Percentiles rank a stretch among this genome's conserved stretches.
Conservation (phyloP, 176 grass and related monocot species). For the Triticum monococcum region DNA sequence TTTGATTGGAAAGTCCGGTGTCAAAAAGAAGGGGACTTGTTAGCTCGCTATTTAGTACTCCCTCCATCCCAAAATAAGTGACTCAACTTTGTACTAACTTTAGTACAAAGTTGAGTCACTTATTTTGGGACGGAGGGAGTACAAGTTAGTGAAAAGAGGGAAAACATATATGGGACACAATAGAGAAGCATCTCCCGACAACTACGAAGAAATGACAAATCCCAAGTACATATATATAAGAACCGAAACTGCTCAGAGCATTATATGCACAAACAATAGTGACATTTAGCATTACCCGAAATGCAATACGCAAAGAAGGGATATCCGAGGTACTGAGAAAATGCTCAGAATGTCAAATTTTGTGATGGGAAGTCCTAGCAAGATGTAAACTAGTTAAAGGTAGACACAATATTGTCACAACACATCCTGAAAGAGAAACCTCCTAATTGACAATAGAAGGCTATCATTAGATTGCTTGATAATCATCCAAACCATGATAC, state of each 20-base stretch:
- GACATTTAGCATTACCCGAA: background rate
- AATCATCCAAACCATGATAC: background rate
- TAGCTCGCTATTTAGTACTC: background rate
- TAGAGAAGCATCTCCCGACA: background rate
- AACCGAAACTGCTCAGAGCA: background rate
- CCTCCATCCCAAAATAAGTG: too few species aligned
- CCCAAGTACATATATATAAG: background rate
- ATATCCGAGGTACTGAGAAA: background rate
- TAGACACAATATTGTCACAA: background rate
- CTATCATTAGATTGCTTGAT: constrained; percentile 1
- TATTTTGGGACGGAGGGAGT: background rate
- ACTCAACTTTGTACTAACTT: too few species aligned
- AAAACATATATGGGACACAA: background rate
- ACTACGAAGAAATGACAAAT: background rate
- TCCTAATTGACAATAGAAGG: background rate
- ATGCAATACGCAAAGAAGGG: background rate
- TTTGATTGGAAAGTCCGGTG: background rate
- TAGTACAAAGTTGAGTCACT: too few species aligned
- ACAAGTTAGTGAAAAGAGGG: background rate
- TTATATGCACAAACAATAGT: background rate
- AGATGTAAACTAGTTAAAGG: constrained; percentile 21
- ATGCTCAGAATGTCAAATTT: background rate
- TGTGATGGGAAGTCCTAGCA: background rate
- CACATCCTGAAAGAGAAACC: background rate
- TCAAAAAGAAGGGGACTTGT: background rate